These are phyloP conservation scores for Dittrichia graveolens DNA, from an alignment of 129 eudicot species.

Conservation along the genomic window DNA sequence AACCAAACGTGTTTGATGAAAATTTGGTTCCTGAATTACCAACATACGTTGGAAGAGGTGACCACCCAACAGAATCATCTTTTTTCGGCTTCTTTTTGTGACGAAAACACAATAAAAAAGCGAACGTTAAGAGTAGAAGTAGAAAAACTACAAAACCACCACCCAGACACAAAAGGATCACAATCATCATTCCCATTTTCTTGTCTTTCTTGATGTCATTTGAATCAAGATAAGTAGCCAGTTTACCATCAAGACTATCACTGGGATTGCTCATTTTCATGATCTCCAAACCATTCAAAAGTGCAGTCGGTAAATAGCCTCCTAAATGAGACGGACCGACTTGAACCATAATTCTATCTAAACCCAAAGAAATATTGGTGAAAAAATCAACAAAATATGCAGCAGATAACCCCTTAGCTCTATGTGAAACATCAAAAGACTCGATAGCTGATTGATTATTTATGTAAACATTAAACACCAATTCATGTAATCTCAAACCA, in stretches of 20 bases:
- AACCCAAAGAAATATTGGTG: conserved; percentile 40
- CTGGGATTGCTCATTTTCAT: conserved; percentile 53
- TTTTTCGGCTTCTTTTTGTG: conserved; percentile 38
- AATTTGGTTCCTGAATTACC: conserved; percentile 47
- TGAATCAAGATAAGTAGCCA: conserved; percentile 21
- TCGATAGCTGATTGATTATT: conserved; percentile 45
- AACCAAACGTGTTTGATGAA: conserved; percentile 40
- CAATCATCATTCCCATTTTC: conserved; percentile 23
- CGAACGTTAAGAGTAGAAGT: conserved; percentile 29
- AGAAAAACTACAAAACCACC: conserved; percentile 30
- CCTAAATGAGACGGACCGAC: conserved; percentile 44
- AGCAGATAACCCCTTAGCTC: conserved; percentile 39
- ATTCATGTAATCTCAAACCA: conserved; percentile 35
- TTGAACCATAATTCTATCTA: conserved; percentile 38
- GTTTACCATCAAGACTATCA: conserved; percentile 48
- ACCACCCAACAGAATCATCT: conserved; percentile 25
- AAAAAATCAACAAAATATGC: conserved; percentile 55
- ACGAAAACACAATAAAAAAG: conserved; percentile 30
- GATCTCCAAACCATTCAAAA: conserved; percentile 59
- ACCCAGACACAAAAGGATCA: conserved; percentile 42
- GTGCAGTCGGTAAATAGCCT: conserved; percentile 39
- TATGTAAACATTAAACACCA: conserved; percentile 51
- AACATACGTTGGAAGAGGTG: conserved; percentile 38
- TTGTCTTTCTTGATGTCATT: conserved; percentile 19
- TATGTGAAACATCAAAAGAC: conserved; percentile 44